A percentile compares a stretch with the other conserved stretches of the same genome.
phyloP scores from a whole-genome alignment of 371 early-diverging fungal genomes.

The Apophysomyces variabilis region DNA sequence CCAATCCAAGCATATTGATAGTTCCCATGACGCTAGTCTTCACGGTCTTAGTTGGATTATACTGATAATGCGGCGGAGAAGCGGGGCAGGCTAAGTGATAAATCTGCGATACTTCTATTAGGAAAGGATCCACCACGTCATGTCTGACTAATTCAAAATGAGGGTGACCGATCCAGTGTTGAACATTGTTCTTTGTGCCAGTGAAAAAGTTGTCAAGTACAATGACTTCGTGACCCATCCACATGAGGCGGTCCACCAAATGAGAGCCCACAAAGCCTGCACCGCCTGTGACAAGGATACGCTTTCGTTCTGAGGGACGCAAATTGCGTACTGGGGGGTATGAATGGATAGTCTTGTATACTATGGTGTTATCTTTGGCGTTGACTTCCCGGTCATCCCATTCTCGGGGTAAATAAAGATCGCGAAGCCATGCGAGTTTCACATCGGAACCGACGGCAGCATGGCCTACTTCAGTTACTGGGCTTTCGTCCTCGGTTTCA shows the following conservation, averaged over 20 bases:
- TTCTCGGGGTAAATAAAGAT: slow-evolving; percentile 50
- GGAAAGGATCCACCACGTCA: slow-evolving; percentile 84
- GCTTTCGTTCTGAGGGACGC: slow-evolving; percentile 62
- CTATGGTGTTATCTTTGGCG: slow-evolving; percentile 43
- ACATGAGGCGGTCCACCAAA: slow-evolving; percentile 84
- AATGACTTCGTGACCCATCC: slow-evolving; percentile 88
- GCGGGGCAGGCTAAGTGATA: slow-evolving; percentile 90
- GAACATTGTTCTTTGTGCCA: slow-evolving; percentile 69
- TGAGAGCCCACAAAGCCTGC: slow-evolving; percentile 93
- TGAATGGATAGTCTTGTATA: slow-evolving; percentile 48
- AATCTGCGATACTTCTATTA: slow-evolving; percentile 86
- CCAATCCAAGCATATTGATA: slow-evolving; percentile 90
- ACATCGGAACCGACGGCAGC: slow-evolving; percentile 44
- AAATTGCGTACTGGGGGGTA: slow-evolving; percentile 62
- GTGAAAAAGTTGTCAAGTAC: slow-evolving; percentile 90
- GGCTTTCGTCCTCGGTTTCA: not conserved
- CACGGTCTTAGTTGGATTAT: slow-evolving; percentile 88
- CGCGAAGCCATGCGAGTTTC: slow-evolving; percentile 41
- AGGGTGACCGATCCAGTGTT: slow-evolving; percentile 89
- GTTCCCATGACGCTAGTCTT: slow-evolving; percentile 90
- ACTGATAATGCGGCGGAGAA: slow-evolving; percentile 90
- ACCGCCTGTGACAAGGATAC: slow-evolving; percentile 89
- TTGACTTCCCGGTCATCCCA: slow-evolving; percentile 38
- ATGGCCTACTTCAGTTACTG: slow-evolving; percentile 48
- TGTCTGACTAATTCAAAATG: slow-evolving; percentile 87